These are phyloP conservation scores for Medicago lupulina DNA, from an alignment of 306 rosid species.

Conservation along the genomic window DNA sequence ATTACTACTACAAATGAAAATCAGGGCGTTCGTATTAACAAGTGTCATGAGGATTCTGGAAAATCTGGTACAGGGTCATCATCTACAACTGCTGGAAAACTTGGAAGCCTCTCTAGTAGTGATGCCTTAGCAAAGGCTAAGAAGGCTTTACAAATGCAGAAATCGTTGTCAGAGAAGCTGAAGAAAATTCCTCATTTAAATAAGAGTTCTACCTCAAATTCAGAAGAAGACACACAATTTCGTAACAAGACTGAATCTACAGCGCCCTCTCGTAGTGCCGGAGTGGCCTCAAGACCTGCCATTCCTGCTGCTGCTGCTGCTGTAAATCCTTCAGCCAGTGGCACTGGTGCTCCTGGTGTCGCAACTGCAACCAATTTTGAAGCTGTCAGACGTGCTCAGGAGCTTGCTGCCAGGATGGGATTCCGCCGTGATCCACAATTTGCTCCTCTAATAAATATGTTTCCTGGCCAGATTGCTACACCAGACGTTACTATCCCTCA, in stretches of 20 bases:
- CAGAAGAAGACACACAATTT: conserved; percentile 49
- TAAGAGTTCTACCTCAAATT: conserved; percentile 58
- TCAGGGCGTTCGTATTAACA: conserved; percentile 98
- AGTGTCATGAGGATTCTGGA: conserved; percentile 99
- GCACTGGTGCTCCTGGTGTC: conserved; percentile 50
- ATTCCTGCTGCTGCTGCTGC: no score
- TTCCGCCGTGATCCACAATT: conserved; percentile 94
- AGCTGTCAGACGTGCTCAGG: conserved; percentile 95
- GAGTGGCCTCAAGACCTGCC: conserved; percentile 48
- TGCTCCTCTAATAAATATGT: no score
- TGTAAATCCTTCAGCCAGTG: conserved; percentile 44
- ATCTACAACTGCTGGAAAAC: conserved; percentile 91
- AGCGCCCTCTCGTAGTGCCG: conserved; percentile 44
- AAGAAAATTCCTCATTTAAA: conserved; percentile 80
- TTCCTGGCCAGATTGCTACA: no score
- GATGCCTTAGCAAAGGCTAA: conserved; percentile 87
- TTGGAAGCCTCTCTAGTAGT: conserved; percentile 77
- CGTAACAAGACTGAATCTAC: conserved; percentile 55
- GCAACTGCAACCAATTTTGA: conserved; percentile 60
- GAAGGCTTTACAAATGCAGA: no score
- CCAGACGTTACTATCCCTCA: no score
- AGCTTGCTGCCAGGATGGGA: conserved; percentile 94
- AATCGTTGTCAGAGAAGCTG: no score
- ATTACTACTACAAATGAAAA: conserved; percentile 99
- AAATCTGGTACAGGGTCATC: conserved; percentile 99